Conservation (phyloP, 1,284 basidiomycete genomes). For the Ceratobasidium sp. region DNA sequence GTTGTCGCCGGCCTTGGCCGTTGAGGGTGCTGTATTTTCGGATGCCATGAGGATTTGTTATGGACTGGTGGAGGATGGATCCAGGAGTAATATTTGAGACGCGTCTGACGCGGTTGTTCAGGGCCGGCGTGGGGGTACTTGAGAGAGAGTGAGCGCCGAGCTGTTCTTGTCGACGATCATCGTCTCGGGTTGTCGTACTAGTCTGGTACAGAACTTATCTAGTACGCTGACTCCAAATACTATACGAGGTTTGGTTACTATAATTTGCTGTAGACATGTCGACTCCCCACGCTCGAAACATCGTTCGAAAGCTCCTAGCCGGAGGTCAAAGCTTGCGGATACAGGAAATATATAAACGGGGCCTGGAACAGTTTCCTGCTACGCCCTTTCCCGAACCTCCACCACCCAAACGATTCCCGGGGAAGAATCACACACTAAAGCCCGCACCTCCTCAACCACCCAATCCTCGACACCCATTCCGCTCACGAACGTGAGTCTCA, state of each 20-base stretch:
- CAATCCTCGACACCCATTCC: slow-evolving; percentile 22
- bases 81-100: slow-evolving; percentile 40
- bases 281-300: slow-evolving; percentile 35
- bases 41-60: slow-evolving; percentile 47
- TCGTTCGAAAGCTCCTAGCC: slow-evolving; percentile 18
- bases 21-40: slow-evolving; percentile 44
- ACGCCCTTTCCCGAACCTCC: slow-evolving; percentile 27
- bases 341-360: slow-evolving; percentile 18
- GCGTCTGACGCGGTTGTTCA: slow-evolving; percentile 38
- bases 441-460: slow-evolving; percentile 30
- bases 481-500: slow-evolving; percentile 12
- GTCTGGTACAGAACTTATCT: background rate
- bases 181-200: too few species aligned
- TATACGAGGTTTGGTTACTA: background rate
- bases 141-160: background rate
- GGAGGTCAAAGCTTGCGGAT: background rate
- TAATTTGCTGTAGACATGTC: slow-evolving; percentile 2
- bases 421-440: background rate
- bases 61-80: slow-evolving; percentile 32
- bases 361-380: slow-evolving; percentile 22
- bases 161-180: slow-evolving; percentile 1
- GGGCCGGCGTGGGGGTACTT: slow-evolving; percentile 6
- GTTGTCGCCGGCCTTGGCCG: slow-evolving; percentile 6
- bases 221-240: background rate
- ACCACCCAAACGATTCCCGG: slow-evolving; percentile 9